phyloP scores from a whole-genome alignment of 352 stramenopile genomes.

The Thalassiosira exigua region DNA sequence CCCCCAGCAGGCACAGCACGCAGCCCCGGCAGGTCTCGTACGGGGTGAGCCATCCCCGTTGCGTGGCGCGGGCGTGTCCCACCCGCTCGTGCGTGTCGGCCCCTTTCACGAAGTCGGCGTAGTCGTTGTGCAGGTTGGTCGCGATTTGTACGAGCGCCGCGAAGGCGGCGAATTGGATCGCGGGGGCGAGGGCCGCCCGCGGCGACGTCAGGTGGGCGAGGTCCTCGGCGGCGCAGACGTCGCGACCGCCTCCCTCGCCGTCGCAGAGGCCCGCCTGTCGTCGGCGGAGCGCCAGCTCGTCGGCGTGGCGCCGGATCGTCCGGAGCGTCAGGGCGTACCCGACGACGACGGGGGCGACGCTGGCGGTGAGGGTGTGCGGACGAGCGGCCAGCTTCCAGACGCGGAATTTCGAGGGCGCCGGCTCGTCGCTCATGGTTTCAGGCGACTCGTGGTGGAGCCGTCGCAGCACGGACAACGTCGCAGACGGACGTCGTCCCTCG shows the following conservation, averaged over 20 bases:
- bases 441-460: no score
- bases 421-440: no score
- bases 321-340: conserved; percentile 51
- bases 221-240: neutral
- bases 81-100: conserved; percentile 81
- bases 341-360: conserved; percentile 72
- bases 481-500: no score
- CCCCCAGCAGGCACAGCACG: conserved; percentile 55
- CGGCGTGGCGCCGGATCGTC: conserved; percentile 31
- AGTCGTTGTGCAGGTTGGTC: conserved; percentile 87
- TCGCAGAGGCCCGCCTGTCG: neutral
- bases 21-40: conserved; percentile 70
- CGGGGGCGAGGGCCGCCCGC: neutral
- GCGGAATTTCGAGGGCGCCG: conserved; percentile 65
- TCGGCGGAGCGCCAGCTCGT: conserved; percentile 15
- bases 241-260: neutral
- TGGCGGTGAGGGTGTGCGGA: conserved; percentile 82
- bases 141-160: conserved; percentile 73
- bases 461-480: no score
- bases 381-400: conserved; percentile 79
- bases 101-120: conserved; percentile 84
- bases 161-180: conserved; percentile 58
- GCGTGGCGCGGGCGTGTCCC: conserved; percentile 81
- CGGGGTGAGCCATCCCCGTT: conserved; percentile 84
- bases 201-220: neutral